Evolutionary conservation across 352 stramenopile genomes (phyloP).

Genomic region (Aphanomyces invadans): DNA sequence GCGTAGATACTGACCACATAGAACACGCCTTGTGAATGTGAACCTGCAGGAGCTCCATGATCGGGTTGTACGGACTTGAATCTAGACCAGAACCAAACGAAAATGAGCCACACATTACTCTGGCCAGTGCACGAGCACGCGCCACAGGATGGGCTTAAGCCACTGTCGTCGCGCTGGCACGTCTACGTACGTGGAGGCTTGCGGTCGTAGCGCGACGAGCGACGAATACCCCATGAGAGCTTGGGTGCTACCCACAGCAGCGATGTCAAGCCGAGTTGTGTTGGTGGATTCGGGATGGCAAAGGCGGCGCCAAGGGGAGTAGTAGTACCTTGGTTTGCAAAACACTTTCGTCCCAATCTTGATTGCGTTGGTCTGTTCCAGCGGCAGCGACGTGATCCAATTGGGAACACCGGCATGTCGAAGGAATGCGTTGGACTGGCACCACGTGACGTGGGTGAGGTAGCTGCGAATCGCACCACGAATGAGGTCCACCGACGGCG

Average conservation of each 20-base stretch:
- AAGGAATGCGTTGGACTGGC: background rate
- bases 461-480: no score
- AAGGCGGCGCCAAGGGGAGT: no score
- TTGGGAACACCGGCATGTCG: background rate
- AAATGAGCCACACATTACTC: no score
- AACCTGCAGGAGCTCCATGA: no score
- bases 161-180: no score
- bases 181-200: background rate
- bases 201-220: background rate
- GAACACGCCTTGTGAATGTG: no score
- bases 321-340: conserved; percentile 16
- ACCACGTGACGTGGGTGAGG: background rate
- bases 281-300: no score
- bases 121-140: no score
- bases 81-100: no score
- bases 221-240: conserved; percentile 8
- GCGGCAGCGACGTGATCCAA: conserved; percentile 13
- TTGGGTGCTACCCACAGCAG: conserved; percentile 4
- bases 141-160: no score
- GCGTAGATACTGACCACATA: conserved; percentile 20
- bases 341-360: conserved; percentile 9
- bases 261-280: background rate
- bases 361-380: conserved; percentile 5
- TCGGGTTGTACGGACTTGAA: no score
- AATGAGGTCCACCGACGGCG: background rate